Conservation (phyloP, 345 rosid species). For the Citrus maxima region DNA sequence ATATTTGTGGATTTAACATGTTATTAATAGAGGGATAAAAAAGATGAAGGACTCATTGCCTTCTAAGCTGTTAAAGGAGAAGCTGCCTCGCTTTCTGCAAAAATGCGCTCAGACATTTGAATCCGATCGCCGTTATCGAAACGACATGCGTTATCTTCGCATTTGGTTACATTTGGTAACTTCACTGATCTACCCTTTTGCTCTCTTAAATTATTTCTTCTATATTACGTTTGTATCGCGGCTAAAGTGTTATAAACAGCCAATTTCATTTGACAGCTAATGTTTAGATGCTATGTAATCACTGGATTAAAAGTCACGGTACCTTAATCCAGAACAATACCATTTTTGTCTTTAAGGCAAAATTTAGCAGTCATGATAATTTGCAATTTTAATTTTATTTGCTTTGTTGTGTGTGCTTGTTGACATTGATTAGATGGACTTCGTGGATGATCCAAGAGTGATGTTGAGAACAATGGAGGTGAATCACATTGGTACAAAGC, state of each 20-base stretch:
- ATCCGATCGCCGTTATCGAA: conserved; percentile 66
- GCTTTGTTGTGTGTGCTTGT: background rate
- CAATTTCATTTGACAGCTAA: background rate
- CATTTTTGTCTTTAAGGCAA: background rate
- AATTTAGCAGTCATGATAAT: background rate
- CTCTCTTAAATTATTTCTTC: background rate
- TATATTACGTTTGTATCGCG: background rate
- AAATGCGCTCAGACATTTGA: conserved; percentile 73
- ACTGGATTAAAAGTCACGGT: background rate
- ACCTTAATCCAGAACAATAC: background rate
- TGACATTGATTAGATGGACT: conserved; percentile 70
- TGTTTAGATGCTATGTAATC: background rate
- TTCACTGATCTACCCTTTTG: background rate
- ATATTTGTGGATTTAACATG: too few relatives aligned
- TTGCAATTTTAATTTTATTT: background rate
- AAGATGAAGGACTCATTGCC: conserved; percentile 67
- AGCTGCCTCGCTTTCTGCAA: conserved; percentile 88
- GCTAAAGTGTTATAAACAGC: background rate
- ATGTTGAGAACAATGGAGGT: conserved; percentile 72
- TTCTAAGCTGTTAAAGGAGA: conserved; percentile 47
- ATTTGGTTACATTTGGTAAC: conserved; percentile 92
- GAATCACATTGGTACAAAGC: conserved; percentile 63
- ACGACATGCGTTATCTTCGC: conserved; percentile 82
- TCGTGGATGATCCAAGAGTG: conserved; percentile 73
- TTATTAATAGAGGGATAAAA: conserved; percentile 58